phyloP scores from a whole-genome alignment of 495 filamentous ascomycete genomes.

The Penicillium paradoxum region DNA sequence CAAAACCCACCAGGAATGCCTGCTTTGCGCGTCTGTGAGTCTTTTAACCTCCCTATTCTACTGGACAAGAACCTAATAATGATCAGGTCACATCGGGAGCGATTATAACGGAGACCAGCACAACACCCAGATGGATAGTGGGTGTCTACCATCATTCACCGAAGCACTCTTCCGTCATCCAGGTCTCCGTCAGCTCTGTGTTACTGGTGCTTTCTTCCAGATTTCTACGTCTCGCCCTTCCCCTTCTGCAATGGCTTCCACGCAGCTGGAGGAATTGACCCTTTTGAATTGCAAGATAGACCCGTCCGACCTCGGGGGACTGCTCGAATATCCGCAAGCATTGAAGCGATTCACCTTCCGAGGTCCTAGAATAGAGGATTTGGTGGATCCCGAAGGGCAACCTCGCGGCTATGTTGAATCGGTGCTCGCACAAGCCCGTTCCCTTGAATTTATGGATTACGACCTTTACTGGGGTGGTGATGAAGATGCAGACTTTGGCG shows the following conservation, averaged over 20 bases:
- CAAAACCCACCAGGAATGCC: background rate
- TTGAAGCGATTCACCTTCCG: background rate
- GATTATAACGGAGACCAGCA: background rate
- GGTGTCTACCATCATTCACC: background rate
- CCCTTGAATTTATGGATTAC: constrained; percentile 1
- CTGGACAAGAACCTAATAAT: background rate
- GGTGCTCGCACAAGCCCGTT: background rate
- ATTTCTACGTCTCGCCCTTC: too few relatives aligned
- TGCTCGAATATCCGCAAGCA: background rate
- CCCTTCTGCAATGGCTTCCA: too few relatives aligned
- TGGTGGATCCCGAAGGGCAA: background rate
- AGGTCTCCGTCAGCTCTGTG: background rate
- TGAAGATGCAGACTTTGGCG: background rate
- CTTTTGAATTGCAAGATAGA: background rate
- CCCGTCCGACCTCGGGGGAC: background rate
- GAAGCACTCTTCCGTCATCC: background rate
- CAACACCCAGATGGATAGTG: background rate
- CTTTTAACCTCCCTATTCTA: background rate
- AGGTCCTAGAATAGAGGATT: background rate
- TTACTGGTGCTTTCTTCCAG: background rate
- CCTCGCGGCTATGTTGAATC: background rate
- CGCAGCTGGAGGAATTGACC: background rate
- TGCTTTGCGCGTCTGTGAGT: constrained; percentile 3
- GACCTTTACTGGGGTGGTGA: constrained; percentile 2
- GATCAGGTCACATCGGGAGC: background rate